A percentile compares a stretch with the other conserved stretches of the same genome.
Evolutionary conservation across 1,139 yeast species (phyloP).

Genomic region (Kodamaea sp.): DNA sequence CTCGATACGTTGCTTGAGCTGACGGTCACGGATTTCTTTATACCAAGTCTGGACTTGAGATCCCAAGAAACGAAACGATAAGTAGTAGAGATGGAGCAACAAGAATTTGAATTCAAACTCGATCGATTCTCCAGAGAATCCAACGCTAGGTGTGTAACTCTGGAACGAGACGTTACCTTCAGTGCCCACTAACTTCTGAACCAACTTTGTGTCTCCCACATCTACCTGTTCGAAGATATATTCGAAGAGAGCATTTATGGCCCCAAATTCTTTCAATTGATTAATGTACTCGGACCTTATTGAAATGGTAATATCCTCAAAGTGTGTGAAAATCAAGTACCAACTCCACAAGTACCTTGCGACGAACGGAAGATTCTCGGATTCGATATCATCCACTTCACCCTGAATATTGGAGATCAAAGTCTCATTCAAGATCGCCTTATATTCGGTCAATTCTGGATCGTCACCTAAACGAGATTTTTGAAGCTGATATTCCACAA

Average conservation of each 20-base stretch:
- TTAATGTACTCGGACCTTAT: constrained; percentile 61
- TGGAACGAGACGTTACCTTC: constrained; percentile 16
- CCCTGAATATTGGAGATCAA: constrained; percentile 29
- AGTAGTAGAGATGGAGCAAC: constrained; percentile 57
- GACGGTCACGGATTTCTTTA: constrained; percentile 58
- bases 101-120: constrained; percentile 35
- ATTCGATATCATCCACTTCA: constrained; percentile 38
- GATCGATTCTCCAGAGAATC: constrained; percentile 20
- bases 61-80: constrained; percentile 60
- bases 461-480: constrained; percentile 25
- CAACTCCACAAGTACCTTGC: constrained; percentile 67
- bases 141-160: constrained; percentile 20
- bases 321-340: constrained; percentile 62
- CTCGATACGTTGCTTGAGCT: constrained; percentile 58
- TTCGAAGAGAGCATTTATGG: constrained; percentile 49
- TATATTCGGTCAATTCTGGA: constrained; percentile 11
- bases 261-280: constrained; percentile 51
- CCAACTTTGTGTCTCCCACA: constrained; percentile 35
- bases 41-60: constrained; percentile 75
- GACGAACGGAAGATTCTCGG: constrained; percentile 28
- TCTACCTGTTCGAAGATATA: constrained; percentile 53
- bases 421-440: constrained; percentile 35
- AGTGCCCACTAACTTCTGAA: constrained; percentile 30
- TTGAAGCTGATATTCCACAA: constrained; percentile 60
- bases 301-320: constrained; percentile 65